Evolutionary conservation across 371 early-diverging fungal genomes (phyloP).

Genomic region (Entomophthora muscae): DNA sequence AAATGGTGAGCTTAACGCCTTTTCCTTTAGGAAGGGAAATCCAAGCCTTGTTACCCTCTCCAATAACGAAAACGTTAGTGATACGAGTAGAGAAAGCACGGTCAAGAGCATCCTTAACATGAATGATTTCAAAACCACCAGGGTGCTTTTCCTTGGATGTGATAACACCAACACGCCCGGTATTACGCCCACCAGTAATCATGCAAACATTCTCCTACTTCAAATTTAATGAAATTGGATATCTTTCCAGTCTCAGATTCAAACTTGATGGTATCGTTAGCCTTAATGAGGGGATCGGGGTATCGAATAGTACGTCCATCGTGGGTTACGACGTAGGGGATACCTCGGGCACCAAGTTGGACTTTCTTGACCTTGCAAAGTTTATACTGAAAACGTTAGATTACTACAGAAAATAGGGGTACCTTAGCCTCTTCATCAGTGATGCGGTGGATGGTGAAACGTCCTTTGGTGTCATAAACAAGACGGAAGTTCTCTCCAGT

Average conservation of each 20-base stretch:
- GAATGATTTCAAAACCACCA: constrained; percentile 95
- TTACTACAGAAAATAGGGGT: not conserved
- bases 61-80: constrained; percentile 87
- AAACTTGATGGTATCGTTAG: constrained; percentile 97
- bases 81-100: constrained; percentile 78
- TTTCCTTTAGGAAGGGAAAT: constrained; percentile 94
- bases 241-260: constrained; percentile 91
- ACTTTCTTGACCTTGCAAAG: constrained; percentile 96
- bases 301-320: constrained; percentile 99
- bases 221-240: constrained; percentile 88
- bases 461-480: constrained; percentile 97
- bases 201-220: constrained; percentile 89
- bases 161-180: constrained; percentile 98
- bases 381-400: constrained; percentile 54
- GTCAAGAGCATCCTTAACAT: constrained; percentile 78
- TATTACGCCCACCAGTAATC: constrained; percentile 97
- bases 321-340: constrained; percentile 97
- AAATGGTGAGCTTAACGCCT: constrained; percentile 94
- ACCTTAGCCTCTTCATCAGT: constrained; percentile 92
- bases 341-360: constrained; percentile 81
- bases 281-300: constrained; percentile 97
- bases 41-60: constrained; percentile 52
- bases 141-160: constrained; percentile 93
- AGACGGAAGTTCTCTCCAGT: constrained; percentile 99
- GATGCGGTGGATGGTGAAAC: constrained; percentile 99